Evolutionary conservation across 2,329 filamentous ascomycete species (phyloP), one percentile per base, ranked within the genome.

Genomic region (Ramularia endophylla): DNA sequence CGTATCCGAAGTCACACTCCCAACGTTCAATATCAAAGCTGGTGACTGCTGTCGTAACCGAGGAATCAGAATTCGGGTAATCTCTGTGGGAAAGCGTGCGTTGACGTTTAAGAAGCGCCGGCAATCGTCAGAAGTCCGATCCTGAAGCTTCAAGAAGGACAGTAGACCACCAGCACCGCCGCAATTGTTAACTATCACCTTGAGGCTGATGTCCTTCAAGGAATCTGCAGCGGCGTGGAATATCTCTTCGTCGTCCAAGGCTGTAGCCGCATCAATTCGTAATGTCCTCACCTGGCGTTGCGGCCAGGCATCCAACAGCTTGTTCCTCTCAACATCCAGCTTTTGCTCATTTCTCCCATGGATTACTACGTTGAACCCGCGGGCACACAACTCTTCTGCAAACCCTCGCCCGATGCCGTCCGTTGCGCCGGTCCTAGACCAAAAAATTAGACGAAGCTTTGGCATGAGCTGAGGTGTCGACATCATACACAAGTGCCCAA

Each of bases 161-260:
- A 60, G 56, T 41, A 60, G 38, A 9, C 47, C 40, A 8, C 51
- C 51, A 9, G 53, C 57, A 8, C 71, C 71, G 15, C 76, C 75
- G 0, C 75, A 70, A 55, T 79, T 80, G 59, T 80, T 80, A 51
- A 80, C 57, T 17, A 80, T 60, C 2, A 79, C 59, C 1, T 70
- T 76, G 22, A 81, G 58, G 45, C 69, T 57, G 27, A 72, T 53
- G 36, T 60, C 63, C 12, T 42, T 37, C 6, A 55, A 28, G 3
- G 40, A 28, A 7, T 20, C 34, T 12, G 58, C 53, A 17, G 65
- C 45, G 20, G 47, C 27, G 7, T 55, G 41, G 15, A 62, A 57
- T 2, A 66, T 68, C 52, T 78, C 73, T 9, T 68, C 66, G 13
- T 74, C 54, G 8, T 36, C 28, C 17, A 39, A 38, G 13, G 40